Percentiles rank a stretch among this genome's conserved stretches.
phyloP scores from a whole-genome alignment of 768 basidiomycete species.

The Mycena indigotica region DNA sequence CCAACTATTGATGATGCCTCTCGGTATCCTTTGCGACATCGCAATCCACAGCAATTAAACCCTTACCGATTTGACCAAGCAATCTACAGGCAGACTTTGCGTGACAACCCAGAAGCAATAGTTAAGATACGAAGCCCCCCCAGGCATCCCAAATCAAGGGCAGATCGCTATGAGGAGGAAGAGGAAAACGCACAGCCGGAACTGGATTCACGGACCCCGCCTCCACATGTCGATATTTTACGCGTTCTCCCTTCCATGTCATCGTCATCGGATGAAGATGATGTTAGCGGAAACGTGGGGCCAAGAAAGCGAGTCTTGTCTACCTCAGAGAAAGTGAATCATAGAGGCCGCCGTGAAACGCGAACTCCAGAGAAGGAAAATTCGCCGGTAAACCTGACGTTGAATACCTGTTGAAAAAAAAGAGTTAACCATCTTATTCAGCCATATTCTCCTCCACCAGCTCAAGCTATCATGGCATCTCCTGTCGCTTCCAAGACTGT shows the following conservation, averaged over 20 bases:
- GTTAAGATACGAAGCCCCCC: slow-evolving; percentile 48
- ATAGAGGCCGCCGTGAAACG: neutral
- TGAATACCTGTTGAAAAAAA: neutral
- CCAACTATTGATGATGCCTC: neutral
- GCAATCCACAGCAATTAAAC: slow-evolving; percentile 56
- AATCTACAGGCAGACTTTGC: slow-evolving; percentile 54
- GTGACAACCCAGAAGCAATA: slow-evolving; percentile 66
- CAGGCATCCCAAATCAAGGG: slow-evolving; percentile 27
- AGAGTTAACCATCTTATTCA: neutral
- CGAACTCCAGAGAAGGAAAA: neutral
- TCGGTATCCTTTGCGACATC: slow-evolving; percentile 58
- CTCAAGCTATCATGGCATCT: neutral
- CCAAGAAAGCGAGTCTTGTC: no score
- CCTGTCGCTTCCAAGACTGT: neutral
- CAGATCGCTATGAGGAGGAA: slow-evolving; percentile 34
- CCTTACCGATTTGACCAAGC: slow-evolving; percentile 63
- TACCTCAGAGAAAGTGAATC: no score
- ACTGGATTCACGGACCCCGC: neutral
- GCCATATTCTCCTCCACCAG: neutral
- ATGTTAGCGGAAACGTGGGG: no score
- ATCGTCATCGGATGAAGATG: slow-evolving; percentile 13
- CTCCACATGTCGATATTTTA: neutral
- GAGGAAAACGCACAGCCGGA: neutral
- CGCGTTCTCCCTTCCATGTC: neutral
- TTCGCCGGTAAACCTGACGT: neutral